Percentiles rank a stretch among this genome's conserved stretches.
Evolutionary conservation across 1,284 basidiomycete species (phyloP).

Genomic region (Trametes hirsuta): DNA sequence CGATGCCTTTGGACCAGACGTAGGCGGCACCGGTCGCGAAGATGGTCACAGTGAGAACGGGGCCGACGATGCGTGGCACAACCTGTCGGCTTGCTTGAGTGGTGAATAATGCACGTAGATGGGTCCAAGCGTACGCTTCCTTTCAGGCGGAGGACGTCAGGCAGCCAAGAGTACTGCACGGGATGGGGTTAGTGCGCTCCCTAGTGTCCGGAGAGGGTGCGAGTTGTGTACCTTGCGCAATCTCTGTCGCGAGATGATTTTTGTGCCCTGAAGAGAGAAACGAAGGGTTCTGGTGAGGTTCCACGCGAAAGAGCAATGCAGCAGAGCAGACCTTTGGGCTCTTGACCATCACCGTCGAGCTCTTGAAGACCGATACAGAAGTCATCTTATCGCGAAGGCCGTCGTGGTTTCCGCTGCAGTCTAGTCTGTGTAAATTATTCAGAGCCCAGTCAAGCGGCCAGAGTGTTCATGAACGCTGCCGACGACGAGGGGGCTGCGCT

Average conservation of each 20-base stretch:
- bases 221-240: slow-evolving; percentile 36
- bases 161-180: slow-evolving; percentile 83
- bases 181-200: neutral
- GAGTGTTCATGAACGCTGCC: neutral
- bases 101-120: too few species aligned
- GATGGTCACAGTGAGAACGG: slow-evolving; percentile 81
- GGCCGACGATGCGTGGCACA: slow-evolving; percentile 69
- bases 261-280: slow-evolving; percentile 19
- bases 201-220: neutral
- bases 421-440: too few species aligned
- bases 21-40: slow-evolving; percentile 70
- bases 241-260: slow-evolving; percentile 37
- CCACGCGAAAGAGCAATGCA: neutral
- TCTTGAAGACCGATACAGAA: slow-evolving; percentile 12
- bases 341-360: slow-evolving; percentile 11
- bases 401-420: too few species aligned
- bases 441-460: neutral
- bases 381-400: slow-evolving; percentile 1
- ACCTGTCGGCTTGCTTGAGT: slow-evolving; percentile 46
- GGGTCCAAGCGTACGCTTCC: slow-evolving; percentile 56
- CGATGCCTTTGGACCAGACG: slow-evolving; percentile 54
- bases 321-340: slow-evolving; percentile 12
- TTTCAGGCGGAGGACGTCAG: slow-evolving; percentile 82
- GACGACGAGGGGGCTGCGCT: neutral
- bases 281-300: neutral